phyloP scores from a whole-genome alignment of 306 rosid genomes.

The Malus sieversii region DNA sequence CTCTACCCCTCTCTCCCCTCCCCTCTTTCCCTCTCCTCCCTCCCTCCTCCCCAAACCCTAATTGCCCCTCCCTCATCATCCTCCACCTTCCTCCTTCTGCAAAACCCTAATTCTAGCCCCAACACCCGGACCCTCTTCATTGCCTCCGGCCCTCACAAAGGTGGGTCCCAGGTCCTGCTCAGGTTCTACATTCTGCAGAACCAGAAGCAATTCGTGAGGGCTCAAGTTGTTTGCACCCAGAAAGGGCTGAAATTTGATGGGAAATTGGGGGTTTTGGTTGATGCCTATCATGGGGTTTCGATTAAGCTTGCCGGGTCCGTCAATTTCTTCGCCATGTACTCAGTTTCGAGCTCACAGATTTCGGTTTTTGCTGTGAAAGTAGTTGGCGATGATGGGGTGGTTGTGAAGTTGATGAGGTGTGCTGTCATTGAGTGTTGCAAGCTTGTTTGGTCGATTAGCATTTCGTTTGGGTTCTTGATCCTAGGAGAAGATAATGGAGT shows the following conservation, averaged over 20 bases:
- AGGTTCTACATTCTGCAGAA: constrained; percentile 44
- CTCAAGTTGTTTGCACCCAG: constrained; percentile 39
- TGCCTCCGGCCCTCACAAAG: constrained; percentile 47
- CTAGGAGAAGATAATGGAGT: constrained; percentile 78
- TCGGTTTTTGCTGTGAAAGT: constrained; percentile 58
- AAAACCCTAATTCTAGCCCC: constrained; percentile 31
- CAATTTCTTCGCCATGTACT: constrained; percentile 62
- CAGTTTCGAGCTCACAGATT: constrained; percentile 46
- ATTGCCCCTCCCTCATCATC: constrained; percentile 69
- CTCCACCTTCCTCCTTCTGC: constrained; percentile 68
- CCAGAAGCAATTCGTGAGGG: constrained; percentile 16
- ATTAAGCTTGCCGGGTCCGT: constrained; percentile 55
- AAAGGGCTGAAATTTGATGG: constrained; percentile 36
- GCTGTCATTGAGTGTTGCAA: constrained; percentile 59
- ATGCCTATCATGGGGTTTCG: constrained; percentile 58
- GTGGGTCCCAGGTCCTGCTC: constrained; percentile 60
- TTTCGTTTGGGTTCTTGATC: constrained; percentile 56
- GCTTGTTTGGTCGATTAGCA: constrained; percentile 55
- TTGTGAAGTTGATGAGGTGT: constrained; percentile 68
- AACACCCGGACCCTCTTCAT: constrained; percentile 44
- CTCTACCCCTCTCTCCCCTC: constrained; percentile 67
- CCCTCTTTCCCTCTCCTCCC: constrained; percentile 28
- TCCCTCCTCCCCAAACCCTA: constrained; percentile 49
- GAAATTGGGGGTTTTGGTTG: constrained; percentile 53
- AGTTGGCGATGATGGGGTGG: constrained; percentile 25